Evolutionary conservation across 768 basidiomycete species (phyloP).

Genomic region (Macrocybe gigantea): DNA sequence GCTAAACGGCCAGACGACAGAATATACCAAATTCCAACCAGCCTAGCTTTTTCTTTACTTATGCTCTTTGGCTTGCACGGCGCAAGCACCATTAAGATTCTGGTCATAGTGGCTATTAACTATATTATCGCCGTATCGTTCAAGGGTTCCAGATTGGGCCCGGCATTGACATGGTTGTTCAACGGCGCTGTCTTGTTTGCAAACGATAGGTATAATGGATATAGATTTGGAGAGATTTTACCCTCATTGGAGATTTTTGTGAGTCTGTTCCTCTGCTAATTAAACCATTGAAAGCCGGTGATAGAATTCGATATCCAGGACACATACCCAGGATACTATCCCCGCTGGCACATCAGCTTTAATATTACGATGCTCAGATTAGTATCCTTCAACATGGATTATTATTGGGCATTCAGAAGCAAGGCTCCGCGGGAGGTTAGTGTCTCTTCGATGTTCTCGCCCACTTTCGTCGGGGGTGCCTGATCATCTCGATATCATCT

Average conservation of each 20-base stretch:
- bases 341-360: constrained; percentile 90
- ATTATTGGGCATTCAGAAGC: constrained; percentile 69
- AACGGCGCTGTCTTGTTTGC: constrained; percentile 69
- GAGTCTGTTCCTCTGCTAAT: constrained; percentile 17
- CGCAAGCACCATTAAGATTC: constrained; percentile 69
- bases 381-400: constrained; percentile 91
- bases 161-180: constrained; percentile 68
- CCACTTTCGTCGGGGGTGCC: background rate
- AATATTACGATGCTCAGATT: constrained; percentile 95
- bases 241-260: constrained; percentile 58
- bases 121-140: constrained; percentile 52
- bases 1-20: constrained; percentile 16
- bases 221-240: constrained; percentile 53
- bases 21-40: constrained; percentile 47
- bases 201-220: constrained; percentile 75
- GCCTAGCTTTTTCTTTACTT: constrained; percentile 51
- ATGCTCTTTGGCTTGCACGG: constrained; percentile 80
- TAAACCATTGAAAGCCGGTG: background rate
- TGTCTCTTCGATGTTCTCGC: constrained; percentile 6
- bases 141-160: constrained; percentile 36
- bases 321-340: constrained; percentile 65
- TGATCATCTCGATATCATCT: background rate
- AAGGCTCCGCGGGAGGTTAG: constrained; percentile 37
- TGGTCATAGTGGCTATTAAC: constrained; percentile 65
- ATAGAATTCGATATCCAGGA: constrained; percentile 39